Conservation (phyloP, 345 rosid genomes). For the Citrus medica region DNA sequence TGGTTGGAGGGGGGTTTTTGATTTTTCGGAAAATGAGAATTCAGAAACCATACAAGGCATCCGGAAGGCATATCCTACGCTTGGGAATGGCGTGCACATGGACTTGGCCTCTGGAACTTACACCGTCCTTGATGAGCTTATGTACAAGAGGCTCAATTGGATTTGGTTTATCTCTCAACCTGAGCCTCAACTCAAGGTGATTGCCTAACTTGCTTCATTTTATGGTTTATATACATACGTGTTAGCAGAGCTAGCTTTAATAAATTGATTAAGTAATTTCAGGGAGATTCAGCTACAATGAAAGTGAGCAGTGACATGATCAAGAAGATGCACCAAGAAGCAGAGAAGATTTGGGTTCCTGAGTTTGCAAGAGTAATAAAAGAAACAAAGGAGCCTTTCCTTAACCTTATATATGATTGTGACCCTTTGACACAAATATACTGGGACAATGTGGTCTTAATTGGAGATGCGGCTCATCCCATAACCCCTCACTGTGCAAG, state of each 20-base stretch:
- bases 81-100: slow-evolving; percentile 66
- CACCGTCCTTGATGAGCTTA: slow-evolving; percentile 50
- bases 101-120: slow-evolving; percentile 46
- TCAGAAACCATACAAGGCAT: slow-evolving; percentile 41
- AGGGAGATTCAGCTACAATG: slow-evolving; percentile 61
- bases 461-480: slow-evolving; percentile 85
- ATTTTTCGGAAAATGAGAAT: slow-evolving; percentile 48
- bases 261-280: not conserved
- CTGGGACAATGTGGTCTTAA: slow-evolving; percentile 57
- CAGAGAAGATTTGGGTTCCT: slow-evolving; percentile 58
- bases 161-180: slow-evolving; percentile 67
- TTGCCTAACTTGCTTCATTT: not conserved
- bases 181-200: slow-evolving; percentile 61
- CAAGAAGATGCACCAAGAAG: slow-evolving; percentile 51
- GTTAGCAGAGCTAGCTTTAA: not conserved
- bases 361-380: slow-evolving; percentile 54
- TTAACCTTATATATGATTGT: slow-evolving; percentile 67
- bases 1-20: slow-evolving; percentile 77
- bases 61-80: slow-evolving; percentile 49
- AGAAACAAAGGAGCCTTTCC: slow-evolving; percentile 68
- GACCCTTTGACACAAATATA: slow-evolving; percentile 46
- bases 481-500: slow-evolving; percentile 42
- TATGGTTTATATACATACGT: not conserved
- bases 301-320: slow-evolving; percentile 57
- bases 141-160: slow-evolving; percentile 57